Conservation (phyloP, 2,329 filamentous ascomycete species). For the Calonectria montana region DNA sequence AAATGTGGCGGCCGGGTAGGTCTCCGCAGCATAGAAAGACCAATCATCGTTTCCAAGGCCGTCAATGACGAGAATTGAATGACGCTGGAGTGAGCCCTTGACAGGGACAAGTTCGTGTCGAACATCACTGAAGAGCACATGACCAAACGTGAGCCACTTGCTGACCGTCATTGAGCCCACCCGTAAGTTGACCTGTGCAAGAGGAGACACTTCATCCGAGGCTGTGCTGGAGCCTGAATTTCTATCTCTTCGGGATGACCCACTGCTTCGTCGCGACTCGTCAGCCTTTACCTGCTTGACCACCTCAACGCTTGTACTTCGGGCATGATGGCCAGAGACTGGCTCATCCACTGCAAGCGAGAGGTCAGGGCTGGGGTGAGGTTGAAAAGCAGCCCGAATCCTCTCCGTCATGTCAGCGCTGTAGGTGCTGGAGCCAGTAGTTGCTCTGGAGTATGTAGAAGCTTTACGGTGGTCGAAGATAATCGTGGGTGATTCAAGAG, state of each 20-base stretch:
- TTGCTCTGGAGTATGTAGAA: conserved; percentile 49
- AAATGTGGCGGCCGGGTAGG: conserved; percentile 79
- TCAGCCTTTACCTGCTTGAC: conserved; percentile 44
- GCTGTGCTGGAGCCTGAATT: conserved; percentile 59
- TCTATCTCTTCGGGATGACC: conserved; percentile 48
- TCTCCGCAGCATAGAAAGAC: conserved; percentile 87
- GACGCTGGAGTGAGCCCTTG: conserved; percentile 55
- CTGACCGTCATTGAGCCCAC: conserved; percentile 86
- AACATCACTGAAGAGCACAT: conserved; percentile 84
- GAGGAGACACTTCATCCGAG: conserved; percentile 69
- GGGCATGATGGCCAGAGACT: conserved; percentile 40
- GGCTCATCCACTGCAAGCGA: conserved; percentile 58
- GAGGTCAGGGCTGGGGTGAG: conserved; percentile 52
- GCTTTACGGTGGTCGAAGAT: conserved; percentile 45
- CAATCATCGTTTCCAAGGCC: conserved; percentile 89
- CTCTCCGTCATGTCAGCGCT: conserved; percentile 67
- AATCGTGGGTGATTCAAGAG: conserved; percentile 62
- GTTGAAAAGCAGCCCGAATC: conserved; percentile 61
- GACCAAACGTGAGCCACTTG: conserved; percentile 88
- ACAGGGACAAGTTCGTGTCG: conserved; percentile 73
- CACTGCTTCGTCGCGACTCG: conserved; percentile 42
- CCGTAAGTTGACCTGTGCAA: conserved; percentile 79
- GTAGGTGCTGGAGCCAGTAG: conserved; percentile 61
- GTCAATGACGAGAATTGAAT: conserved; percentile 80
- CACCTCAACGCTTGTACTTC: conserved; percentile 30